These are phyloP conservation scores for Bruguiera parviflora DNA, from an alignment of 345 rosid genomes.

Conservation along the genomic window DNA sequence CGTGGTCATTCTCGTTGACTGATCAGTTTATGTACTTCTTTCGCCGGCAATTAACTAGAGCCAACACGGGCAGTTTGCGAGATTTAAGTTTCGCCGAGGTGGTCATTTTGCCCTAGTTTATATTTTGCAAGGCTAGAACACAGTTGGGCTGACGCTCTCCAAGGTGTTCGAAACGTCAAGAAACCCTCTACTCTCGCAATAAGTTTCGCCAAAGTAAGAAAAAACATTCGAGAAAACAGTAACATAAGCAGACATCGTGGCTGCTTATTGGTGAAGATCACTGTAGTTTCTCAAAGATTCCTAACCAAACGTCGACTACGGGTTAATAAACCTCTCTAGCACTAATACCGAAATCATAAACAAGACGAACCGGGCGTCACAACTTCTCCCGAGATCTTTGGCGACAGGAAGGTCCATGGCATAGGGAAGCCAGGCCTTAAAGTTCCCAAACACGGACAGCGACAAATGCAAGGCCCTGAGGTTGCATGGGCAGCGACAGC, in stretches of 20 bases:
- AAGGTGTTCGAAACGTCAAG: too few relatives aligned
- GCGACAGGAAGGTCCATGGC: not conserved
- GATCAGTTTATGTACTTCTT: too few relatives aligned
- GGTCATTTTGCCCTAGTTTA: too few relatives aligned
- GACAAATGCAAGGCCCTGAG: slow-evolving; percentile 7
- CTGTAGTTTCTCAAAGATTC: not conserved
- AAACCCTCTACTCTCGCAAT: too few relatives aligned
- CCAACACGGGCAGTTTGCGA: too few relatives aligned
- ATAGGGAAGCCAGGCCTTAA: not conserved
- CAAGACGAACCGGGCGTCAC: not conserved
- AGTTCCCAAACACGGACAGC: not conserved
- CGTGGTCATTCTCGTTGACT: too few relatives aligned
- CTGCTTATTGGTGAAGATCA: not conserved
- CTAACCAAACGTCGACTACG: not conserved
- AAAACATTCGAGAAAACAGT: not conserved
- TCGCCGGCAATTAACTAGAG: too few relatives aligned
- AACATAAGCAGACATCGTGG: not conserved
- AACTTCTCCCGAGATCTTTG: not conserved
- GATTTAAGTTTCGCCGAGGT: too few relatives aligned
- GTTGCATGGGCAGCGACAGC: slow-evolving; percentile 14
- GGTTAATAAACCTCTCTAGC: too few relatives aligned
- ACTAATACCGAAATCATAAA: not conserved
- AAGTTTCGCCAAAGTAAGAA: not conserved
- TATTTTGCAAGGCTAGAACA: too few relatives aligned
- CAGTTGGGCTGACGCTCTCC: too few relatives aligned